Evolutionary conservation across 768 basidiomycete genomes (phyloP).

Genomic region (Lentinula aciculospora): DNA sequence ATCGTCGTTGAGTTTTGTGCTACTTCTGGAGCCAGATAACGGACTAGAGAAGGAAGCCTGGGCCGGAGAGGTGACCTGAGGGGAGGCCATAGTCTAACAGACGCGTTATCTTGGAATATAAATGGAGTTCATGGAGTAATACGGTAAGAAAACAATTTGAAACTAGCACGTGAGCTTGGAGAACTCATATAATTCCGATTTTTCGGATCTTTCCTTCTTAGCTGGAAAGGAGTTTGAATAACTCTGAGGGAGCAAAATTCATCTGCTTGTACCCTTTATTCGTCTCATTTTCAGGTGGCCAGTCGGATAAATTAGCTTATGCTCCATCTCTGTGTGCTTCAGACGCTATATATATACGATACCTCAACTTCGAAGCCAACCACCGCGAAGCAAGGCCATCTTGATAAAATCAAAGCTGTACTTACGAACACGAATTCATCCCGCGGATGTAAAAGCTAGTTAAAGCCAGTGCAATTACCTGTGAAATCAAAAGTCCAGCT

Average conservation of each 20-base stretch:
- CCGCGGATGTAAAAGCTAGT: too few relatives aligned
- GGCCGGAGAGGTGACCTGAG: constrained; percentile 2
- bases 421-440: neutral
- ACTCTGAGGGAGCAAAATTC: too few relatives aligned
- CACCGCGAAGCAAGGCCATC: too few relatives aligned
- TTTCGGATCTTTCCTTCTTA: neutral
- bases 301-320: too few relatives aligned
- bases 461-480: too few relatives aligned
- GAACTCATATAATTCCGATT: neutral
- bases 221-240: too few relatives aligned
- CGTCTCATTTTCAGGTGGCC: too few relatives aligned
- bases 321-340: too few relatives aligned
- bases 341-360: too few relatives aligned
- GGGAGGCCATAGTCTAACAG: neutral
- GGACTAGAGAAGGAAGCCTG: constrained; percentile 1
- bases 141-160: neutral
- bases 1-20: constrained; percentile 54
- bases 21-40: constrained; percentile 56
- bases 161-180: neutral
- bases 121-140: neutral
- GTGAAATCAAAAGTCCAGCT: too few relatives aligned
- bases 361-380: too few relatives aligned
- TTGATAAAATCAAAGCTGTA: neutral
- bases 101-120: neutral
- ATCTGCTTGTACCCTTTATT: too few relatives aligned